These are phyloP conservation scores for Choiromyces venosus DNA, from an alignment of 495 filamentous ascomycete species.

Conservation along the genomic window DNA sequence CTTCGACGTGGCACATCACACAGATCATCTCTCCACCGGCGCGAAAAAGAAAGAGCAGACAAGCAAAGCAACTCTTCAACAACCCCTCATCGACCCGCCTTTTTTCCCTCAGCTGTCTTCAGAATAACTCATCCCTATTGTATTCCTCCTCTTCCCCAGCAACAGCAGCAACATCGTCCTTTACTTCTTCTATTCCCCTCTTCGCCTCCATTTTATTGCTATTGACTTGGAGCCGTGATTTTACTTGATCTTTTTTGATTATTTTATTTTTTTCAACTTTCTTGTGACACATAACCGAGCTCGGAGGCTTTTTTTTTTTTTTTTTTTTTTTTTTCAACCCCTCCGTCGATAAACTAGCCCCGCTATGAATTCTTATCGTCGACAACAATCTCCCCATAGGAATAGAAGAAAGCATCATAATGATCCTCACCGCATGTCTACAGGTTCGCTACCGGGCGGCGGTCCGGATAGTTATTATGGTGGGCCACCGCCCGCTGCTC, in stretches of 20 bases:
- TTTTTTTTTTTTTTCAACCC: background rate
- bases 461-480: conserved; percentile 17
- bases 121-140: conserved; percentile 19
- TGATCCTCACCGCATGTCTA: conserved; percentile 33
- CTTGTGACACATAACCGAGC: background rate
- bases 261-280: background rate
- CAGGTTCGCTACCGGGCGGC: conserved; percentile 26
- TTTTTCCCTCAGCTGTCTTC: background rate
- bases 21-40: conserved; percentile 30
- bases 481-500: conserved; percentile 29
- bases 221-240: conserved; percentile 2
- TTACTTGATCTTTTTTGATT: background rate
- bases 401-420: conserved; percentile 20
- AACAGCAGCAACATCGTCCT: conserved; percentile 14
- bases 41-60: background rate
- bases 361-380: conserved; percentile 25
- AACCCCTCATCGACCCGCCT: conserved; percentile 2
- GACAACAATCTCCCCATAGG: conserved; percentile 13
- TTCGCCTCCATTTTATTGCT: conserved; percentile 6
- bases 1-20: conserved; percentile 38
- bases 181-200: background rate
- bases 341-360: conserved; percentile 9
- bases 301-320: conserved; percentile 1
- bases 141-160: conserved; percentile 3
- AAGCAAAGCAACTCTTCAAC: background rate